phyloP scores from a whole-genome alignment of 2,329 filamentous ascomycete genomes.

The Colletotrichum neosansevieriae region DNA sequence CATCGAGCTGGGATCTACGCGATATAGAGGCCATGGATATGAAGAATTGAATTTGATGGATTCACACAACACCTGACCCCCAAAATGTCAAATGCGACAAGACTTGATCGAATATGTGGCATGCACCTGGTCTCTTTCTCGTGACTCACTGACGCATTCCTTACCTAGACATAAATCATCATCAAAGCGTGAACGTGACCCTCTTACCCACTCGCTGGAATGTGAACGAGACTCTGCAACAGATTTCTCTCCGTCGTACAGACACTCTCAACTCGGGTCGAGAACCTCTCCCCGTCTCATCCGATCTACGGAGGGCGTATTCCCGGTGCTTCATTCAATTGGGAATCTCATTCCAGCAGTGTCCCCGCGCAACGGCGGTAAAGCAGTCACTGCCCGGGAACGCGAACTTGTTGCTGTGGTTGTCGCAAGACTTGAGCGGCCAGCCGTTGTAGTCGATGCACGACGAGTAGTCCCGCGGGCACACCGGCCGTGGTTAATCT shows the following conservation, averaged over 20 bases:
- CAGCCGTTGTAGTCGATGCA: slow-evolving; percentile 27
- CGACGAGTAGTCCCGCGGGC: slow-evolving; percentile 15
- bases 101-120: slow-evolving; percentile 9
- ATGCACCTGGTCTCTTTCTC: neutral
- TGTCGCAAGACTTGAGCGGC: slow-evolving; percentile 19
- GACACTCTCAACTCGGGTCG: too few relatives aligned
- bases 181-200: slow-evolving; percentile 5
- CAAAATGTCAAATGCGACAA: neutral
- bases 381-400: slow-evolving; percentile 15
- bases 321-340: neutral
- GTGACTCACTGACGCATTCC: slow-evolving; percentile 22
- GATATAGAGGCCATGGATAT: slow-evolving; percentile 19
- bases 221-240: slow-evolving; percentile 28
- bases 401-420: slow-evolving; percentile 20
- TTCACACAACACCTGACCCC: neutral
- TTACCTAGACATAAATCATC: neutral
- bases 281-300: too few relatives aligned
- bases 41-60: slow-evolving; percentile 35
- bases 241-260: neutral
- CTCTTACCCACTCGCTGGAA: slow-evolving; percentile 8
- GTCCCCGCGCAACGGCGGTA: slow-evolving; percentile 29
- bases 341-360: slow-evolving; percentile 33
- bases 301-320: too few relatives aligned
- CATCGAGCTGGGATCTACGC: slow-evolving; percentile 6
- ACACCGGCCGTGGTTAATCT: slow-evolving; percentile 32